phyloP scores from a whole-genome alignment of 2,329 filamentous ascomycete species.

The Xylaria sp. region DNA sequence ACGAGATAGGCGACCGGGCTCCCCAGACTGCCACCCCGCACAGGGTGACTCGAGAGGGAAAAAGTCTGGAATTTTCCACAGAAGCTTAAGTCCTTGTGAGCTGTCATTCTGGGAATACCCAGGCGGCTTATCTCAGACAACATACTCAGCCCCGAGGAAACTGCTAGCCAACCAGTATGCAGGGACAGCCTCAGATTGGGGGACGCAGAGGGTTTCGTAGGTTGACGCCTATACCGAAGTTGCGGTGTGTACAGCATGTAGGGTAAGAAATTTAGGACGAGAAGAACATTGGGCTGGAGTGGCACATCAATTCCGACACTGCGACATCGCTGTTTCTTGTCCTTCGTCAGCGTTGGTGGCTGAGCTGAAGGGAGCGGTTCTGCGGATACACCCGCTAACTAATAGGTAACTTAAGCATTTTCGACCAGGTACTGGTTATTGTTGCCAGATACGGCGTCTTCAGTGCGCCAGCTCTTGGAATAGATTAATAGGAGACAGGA shows the following conservation, averaged over 20 bases:
- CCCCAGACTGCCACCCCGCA: constrained; percentile 31
- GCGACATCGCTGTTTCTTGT: constrained; percentile 8
- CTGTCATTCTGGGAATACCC: not conserved
- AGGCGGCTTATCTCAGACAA: constrained; percentile 16
- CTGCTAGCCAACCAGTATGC: constrained; percentile 16
- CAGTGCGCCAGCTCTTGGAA: not conserved
- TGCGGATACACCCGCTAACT: constrained; percentile 25
- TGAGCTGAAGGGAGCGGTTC: constrained; percentile 19
- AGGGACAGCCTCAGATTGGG: constrained; percentile 22
- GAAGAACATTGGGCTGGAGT: not conserved
- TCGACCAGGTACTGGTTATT: not conserved
- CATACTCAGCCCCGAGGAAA: constrained; percentile 17
- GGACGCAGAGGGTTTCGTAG: not conserved
- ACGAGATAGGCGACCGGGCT: constrained; percentile 19
- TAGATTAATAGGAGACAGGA: not conserved
- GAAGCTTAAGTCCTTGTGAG: constrained; percentile 6
- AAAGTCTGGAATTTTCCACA: constrained; percentile 29
- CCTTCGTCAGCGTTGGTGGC: constrained; percentile 22
- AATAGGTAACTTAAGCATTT: not conserved
- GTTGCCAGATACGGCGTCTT: not conserved
- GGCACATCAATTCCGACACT: not conserved
- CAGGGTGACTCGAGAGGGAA: constrained; percentile 24
- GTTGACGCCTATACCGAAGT: constrained; percentile 15
- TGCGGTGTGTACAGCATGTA: constrained; percentile 20
- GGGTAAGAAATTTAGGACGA: not conserved